Base-by-base conservation (phyloP, 202 grass and related monocot species). In the Schoenoplectus triqueter region DNA sequence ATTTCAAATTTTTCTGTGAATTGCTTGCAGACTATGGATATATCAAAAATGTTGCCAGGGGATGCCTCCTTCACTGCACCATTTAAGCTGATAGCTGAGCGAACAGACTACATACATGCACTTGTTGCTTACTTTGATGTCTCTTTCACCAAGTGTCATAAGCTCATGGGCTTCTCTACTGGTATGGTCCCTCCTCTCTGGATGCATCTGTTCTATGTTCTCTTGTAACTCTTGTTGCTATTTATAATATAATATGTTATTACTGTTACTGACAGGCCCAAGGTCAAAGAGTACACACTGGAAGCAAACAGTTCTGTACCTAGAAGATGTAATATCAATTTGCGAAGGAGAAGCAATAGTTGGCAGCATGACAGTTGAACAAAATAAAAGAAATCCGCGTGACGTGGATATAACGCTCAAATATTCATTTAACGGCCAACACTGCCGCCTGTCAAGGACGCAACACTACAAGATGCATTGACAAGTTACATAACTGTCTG, bases 281-380 rank as follows among this genome's bases (percentile, higher is more conserved):
- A 99, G 90, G 84, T 99, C 93, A 60, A 99, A 99, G 68, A 66
- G 79, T 64, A 95, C 93, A 42, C 93, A 99, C 87, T 99, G 93
- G 96, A 99, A 99, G 86, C 96, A 99, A 87, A 99, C 93, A 5
- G 93, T 99, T 85, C 88, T 99, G 1, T 99, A 99, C 85, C 91
- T 99, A 0, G 93, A 99, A 76, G 96, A 99, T 73, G 93, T 92
- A 6, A 19, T 99, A 69, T 92, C 91, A 7, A 89, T 99, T 73
- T 99, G 93, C 0, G 62, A 99, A 90, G 96, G 91, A 3, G 93
- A 99, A 77, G 90, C 91, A 9, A 57, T 99, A 74, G 73, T 20
- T 0, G 96, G 96, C 17, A 94, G 85, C 66, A 90, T 99, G 93
- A 94, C 93, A 0, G 91, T 99, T 3, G 78, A 92, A 60, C 87